Evolutionary conservation across 2,329 filamentous ascomycete species (phyloP).

Genomic region (Elsinoe fawcettii): DNA sequence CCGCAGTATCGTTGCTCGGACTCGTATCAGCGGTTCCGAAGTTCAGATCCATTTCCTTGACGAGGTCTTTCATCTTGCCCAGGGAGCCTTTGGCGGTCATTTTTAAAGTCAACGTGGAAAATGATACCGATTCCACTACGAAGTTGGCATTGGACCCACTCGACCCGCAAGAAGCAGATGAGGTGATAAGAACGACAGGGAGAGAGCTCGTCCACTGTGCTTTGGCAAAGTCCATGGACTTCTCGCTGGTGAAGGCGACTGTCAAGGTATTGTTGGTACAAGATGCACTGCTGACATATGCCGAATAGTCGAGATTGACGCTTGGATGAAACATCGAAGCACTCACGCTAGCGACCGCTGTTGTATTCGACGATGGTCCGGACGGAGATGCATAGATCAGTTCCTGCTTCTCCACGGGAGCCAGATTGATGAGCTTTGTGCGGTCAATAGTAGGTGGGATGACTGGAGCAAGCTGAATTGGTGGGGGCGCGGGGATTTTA

Average conservation of each 20-base stretch:
- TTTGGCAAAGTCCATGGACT: slow-evolving; percentile 12
- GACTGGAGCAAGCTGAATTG: slow-evolving; percentile 5
- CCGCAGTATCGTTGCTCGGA: background rate
- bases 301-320: slow-evolving; percentile 18
- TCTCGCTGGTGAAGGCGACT: slow-evolving; percentile 13
- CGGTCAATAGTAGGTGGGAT: slow-evolving; percentile 11
- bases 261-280: slow-evolving; percentile 15
- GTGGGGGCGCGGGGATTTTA: slow-evolving; percentile 3
- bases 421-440: slow-evolving; percentile 12
- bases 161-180: slow-evolving; percentile 15
- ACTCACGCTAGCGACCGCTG: slow-evolving; percentile 4
- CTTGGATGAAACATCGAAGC: slow-evolving; percentile 18
- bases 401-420: slow-evolving; percentile 1
- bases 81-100: background rate
- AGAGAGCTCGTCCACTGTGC: slow-evolving; percentile 16
- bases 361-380: background rate
- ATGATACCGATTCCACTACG: slow-evolving; percentile 3
- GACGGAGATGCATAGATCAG: slow-evolving; percentile 11
- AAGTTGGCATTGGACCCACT: slow-evolving; percentile 16
- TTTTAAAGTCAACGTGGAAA: background rate
- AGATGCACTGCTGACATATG: slow-evolving; percentile 15
- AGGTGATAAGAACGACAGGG: slow-evolving; percentile 17
- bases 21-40: background rate
- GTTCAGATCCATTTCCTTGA: slow-evolving; percentile 1
- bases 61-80: background rate